Conservation (phyloP, 176 grass and related monocot species). For the Musa troglodytarum region DNA sequence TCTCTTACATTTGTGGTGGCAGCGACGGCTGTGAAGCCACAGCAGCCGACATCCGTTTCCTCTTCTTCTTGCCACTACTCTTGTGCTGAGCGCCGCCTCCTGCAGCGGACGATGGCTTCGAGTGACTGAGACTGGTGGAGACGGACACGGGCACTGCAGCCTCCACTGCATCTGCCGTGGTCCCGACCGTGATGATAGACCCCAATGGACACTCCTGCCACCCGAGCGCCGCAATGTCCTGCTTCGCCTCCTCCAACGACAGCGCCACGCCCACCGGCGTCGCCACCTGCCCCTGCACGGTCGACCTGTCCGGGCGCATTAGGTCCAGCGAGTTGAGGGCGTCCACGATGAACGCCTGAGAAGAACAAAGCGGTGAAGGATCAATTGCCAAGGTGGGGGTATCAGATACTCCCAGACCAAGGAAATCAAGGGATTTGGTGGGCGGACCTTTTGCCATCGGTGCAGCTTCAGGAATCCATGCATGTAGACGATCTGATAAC, state of each 20-base stretch:
- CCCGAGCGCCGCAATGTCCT: conserved; percentile 43
- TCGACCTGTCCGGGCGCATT: conserved; percentile 43
- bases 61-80: conserved; percentile 16
- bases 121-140: neutral
- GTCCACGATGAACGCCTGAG: conserved; percentile 35
- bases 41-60: neutral
- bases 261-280: conserved; percentile 15
- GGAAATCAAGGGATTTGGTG: neutral
- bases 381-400: neutral
- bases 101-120: no score
- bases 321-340: conserved; percentile 40
- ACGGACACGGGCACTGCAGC: neutral
- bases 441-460: conserved; percentile 29
- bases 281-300: conserved; percentile 8
- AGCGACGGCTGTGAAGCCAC: neutral
- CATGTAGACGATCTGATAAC: conserved; percentile 52
- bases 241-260: conserved; percentile 28
- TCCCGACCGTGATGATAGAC: conserved; percentile 39
- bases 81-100: no score
- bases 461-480: conserved; percentile 45
- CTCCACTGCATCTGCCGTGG: conserved; percentile 7
- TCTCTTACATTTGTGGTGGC: neutral
- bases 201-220: conserved; percentile 62
- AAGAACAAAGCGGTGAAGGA: neutral
- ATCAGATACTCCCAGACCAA: neutral